A percentile compares a stretch with the other conserved stretches of the same genome.
These are phyloP conservation scores for Globisporangium heterothallicum DNA, from an alignment of 352 stramenopile species.

Conservation along the genomic window DNA sequence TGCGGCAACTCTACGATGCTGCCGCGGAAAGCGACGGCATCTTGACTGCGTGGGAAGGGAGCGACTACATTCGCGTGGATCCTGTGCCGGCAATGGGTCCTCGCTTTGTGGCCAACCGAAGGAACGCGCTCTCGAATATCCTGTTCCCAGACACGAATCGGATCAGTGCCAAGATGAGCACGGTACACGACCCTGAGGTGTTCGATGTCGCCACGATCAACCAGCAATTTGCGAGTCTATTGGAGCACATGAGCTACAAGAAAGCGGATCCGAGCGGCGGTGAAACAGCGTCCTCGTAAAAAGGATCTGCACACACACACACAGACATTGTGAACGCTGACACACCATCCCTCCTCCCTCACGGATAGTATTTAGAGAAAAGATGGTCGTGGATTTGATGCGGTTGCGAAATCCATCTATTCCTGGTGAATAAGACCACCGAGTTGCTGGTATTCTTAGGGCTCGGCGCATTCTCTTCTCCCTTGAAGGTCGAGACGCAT, in stretches of 20 bases:
- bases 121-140: conserved; percentile 56
- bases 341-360: too few relatives aligned
- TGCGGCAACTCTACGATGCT: conserved; percentile 71
- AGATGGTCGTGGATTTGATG: too few relatives aligned
- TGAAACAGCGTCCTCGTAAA: too few relatives aligned
- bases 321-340: too few relatives aligned
- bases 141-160: conserved; percentile 65
- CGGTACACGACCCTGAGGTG: conserved; percentile 33
- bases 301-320: too few relatives aligned
- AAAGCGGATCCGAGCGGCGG: too few relatives aligned
- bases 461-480: too few relatives aligned
- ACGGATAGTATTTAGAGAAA: too few relatives aligned
- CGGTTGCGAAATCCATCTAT: too few relatives aligned
- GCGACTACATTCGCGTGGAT: conserved; percentile 24
- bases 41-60: conserved; percentile 46
- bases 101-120: conserved; percentile 31
- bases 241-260: conserved; percentile 29
- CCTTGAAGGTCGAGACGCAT: too few relatives aligned
- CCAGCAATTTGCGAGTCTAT: conserved; percentile 33
- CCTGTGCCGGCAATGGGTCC: conserved; percentile 32
- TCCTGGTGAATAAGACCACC: too few relatives aligned
- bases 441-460: too few relatives aligned
- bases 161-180: conserved; percentile 49
- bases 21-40: conserved; percentile 59
- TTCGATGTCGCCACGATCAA: conserved; percentile 55